Base-by-base conservation (phyloP, 2,329 filamentous ascomycete genomes). In the Lecanicillium sp. region DNA sequence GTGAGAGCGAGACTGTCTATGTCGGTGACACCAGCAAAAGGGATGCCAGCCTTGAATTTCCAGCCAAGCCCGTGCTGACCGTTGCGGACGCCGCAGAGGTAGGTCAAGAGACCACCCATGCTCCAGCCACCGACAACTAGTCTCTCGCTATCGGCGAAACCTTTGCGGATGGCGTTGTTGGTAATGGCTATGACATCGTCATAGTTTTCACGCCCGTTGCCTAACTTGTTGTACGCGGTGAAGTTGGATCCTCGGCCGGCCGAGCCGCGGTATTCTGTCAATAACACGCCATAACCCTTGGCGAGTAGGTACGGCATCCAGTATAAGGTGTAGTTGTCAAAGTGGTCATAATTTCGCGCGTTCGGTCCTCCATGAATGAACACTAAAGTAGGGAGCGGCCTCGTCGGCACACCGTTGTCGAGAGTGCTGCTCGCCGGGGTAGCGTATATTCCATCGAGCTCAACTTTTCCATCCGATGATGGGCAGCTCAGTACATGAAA, bases 241-340 rank as follows among this genome's bases (percentile, higher is more conserved):
- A 63, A 69, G 2, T 52, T 49, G 17, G 64, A 54, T 1, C 67
- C 66, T 1, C 59, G 60, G 0, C 60, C 61, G 10, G 50, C 56
- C 15, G 60, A 59, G 19, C 68, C 68, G 9, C 67, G 64, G 41
- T 70, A 71, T 46, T 70, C 66, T 1, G 62, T 58, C 2, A 61
- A 52, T 3, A 71, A 55, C 14, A 70, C 43, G 1, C 58, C 61
- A 32, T 67, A 68, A 14, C 67, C 66, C 8, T 57, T 56, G 7
- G 58, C 49, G 3, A 69, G 57, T 9, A 69, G 53, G 14, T 58
- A 58, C 2, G 64, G 61, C 0, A 56, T 52, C 58, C 60, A 66
- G 33, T 55, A 55, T 30, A 55, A 57, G 26, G 33, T 37, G 0
- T 52, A 17, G 4, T 54, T 40, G 30, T 64, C 56, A 48, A 70